Evolutionary conservation across 495 filamentous ascomycete genomes (phyloP), one percentile per base, ranked within the genome.

Genomic region (Amorphotheca resinae): DNA sequence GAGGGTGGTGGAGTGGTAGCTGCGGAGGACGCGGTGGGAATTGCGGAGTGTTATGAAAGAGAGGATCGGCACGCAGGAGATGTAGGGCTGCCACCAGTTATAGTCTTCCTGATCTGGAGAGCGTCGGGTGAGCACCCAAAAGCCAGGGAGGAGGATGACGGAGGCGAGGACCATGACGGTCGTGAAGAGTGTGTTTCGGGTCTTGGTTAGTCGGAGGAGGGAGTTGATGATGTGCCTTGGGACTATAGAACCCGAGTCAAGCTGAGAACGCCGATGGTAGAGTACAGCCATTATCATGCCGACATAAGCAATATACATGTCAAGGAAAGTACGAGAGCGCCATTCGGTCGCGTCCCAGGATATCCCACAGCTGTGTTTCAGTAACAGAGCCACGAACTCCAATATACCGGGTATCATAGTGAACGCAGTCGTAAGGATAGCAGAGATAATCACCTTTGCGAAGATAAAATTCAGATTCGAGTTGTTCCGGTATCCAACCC

Each of bases 41-140:
- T 76, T 79, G 15, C 75, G 63, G 7, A 81, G 52, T 11, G 64
- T 53, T 28, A 73, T 51, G 41, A 67, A 70, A 11, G 66, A 53
- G 4, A 78, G 47, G 41, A 79, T 63, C 5, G 74, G 73, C 31
- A 77, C 49, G 48, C 60, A 63, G 1, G 69, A 70, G 38, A 79
- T 54, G 51, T 66, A 75, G 3, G 76, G 70, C 38, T 76, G 68
- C 49, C 61, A 62, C 9, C 42, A 38, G 49, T 74, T 71, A 50
- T 74, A 77, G 17, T 54, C 50, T 17, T 54, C 49, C 52, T 69
- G 73, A 20, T 59, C 51, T 16, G 41, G 33, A 6, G 56, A 52
- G 2, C n/a, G 22, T 0, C 38, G 43, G 12, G 59, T 60, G 33
- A 66, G 41, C 16, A 54, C 35, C 44, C 60, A 58, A 48, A 64